A percentile compares a stretch with the other conserved stretches of the same genome.
Evolutionary conservation across 1,284 basidiomycete species (phyloP).

Genomic region (Phellinidium pouzarii): DNA sequence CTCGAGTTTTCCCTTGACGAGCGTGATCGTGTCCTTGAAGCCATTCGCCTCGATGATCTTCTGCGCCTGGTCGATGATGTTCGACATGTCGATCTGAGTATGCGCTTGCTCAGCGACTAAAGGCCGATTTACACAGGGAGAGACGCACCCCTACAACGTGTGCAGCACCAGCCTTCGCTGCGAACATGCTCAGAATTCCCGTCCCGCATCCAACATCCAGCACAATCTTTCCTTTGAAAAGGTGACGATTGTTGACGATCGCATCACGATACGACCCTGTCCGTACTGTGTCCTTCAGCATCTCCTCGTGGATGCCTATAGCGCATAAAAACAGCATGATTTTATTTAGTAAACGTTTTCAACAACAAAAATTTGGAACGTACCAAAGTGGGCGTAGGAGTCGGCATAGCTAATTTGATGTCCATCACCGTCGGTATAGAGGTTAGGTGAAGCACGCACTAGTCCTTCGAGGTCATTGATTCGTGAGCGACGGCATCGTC

Average conservation of each 20-base stretch:
- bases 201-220: slow-evolving; percentile 99
- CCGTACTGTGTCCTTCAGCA: slow-evolving; percentile 96
- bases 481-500: slow-evolving; percentile 25
- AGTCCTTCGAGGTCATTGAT: slow-evolving; percentile 73
- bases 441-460: slow-evolving; percentile 43
- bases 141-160: slow-evolving; percentile 85
- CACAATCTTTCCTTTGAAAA: slow-evolving; percentile 96
- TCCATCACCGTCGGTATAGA: slow-evolving; percentile 25
- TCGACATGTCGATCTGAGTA: slow-evolving; percentile 96
- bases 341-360: background rate
- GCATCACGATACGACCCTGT: slow-evolving; percentile 93
- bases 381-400: slow-evolving; percentile 94
- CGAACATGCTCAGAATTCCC: slow-evolving; percentile 98
- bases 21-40: slow-evolving; percentile 89
- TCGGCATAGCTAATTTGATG: slow-evolving; percentile 63
- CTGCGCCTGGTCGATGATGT: slow-evolving; percentile 98
- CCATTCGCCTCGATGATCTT: slow-evolving; percentile 97
- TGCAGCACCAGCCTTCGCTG: slow-evolving; percentile 94
- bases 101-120: slow-evolving; percentile 5
- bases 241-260: slow-evolving; percentile 91
- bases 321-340: slow-evolving; percentile 16
- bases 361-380: too few relatives aligned
- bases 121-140: slow-evolving; percentile 7
- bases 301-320: slow-evolving; percentile 94
- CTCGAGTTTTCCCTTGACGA: slow-evolving; percentile 98